A percentile compares a stretch with the other conserved stretches of the same genome.
phyloP scores from a whole-genome alignment of 441 rosid species.

The Macaranga tanarius region DNA sequence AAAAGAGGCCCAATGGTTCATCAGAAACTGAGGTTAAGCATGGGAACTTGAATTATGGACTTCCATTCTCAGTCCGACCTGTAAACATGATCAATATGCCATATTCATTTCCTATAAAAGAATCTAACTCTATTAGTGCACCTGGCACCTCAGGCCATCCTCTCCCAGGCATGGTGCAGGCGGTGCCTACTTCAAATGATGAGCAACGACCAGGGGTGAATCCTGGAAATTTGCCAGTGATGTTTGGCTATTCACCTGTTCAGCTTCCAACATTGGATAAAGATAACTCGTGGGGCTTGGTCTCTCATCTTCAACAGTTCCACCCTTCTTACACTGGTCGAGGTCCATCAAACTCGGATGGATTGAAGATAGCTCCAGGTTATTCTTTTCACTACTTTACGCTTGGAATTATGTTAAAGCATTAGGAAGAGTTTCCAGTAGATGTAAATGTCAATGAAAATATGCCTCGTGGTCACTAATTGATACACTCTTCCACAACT shows the following conservation, averaged over 20 bases:
- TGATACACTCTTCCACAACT: background rate
- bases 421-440: background rate
- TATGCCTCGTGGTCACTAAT: background rate
- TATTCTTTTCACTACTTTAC: slow-evolving; percentile 4
- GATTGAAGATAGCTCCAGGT: slow-evolving; percentile 44
- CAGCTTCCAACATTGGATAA: slow-evolving; percentile 83
- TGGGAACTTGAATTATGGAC: slow-evolving; percentile 51
- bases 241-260: slow-evolving; percentile 75
- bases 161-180: slow-evolving; percentile 42
- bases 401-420: slow-evolving; percentile 11
- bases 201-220: slow-evolving; percentile 41
- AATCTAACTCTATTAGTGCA: slow-evolving; percentile 44
- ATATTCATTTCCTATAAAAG: slow-evolving; percentile 48
- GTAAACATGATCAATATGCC: slow-evolving; percentile 47
- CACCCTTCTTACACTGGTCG: slow-evolving; percentile 57
- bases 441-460: background rate
- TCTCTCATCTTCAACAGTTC: slow-evolving; percentile 51
- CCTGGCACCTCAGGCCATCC: slow-evolving; percentile 46
- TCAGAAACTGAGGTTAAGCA: slow-evolving; percentile 53
- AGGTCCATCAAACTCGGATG: slow-evolving; percentile 50
- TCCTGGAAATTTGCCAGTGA: slow-evolving; percentile 55
- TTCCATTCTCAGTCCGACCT: slow-evolving; percentile 58
- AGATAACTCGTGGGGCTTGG: slow-evolving; percentile 64
- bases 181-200: slow-evolving; percentile 39
- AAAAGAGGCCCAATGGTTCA: slow-evolving; percentile 44